Evolutionary conservation across 169 alveolate species (phyloP).

Genomic region (Ichthyophthirius multifiliis): DNA sequence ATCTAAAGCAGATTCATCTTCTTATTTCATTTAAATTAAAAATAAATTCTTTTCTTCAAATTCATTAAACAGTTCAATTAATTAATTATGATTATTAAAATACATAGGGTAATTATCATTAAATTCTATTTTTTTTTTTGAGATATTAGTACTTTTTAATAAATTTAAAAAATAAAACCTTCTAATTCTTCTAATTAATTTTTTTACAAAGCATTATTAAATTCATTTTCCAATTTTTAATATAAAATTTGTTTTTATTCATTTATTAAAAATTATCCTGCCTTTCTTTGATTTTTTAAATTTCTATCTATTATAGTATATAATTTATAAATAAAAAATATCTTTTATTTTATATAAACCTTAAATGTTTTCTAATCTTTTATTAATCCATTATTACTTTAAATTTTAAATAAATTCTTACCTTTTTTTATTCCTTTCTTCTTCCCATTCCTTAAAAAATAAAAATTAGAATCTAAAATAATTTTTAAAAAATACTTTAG

Average conservation of each 20-base stretch:
- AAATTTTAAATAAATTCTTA: background rate
- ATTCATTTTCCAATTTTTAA: background rate
- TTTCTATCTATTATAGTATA: background rate
- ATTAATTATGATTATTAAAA: background rate
- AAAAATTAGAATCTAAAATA: background rate
- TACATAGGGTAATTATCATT: slow-evolving; percentile 1
- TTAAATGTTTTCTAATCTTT: background rate
- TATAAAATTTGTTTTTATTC: background rate
- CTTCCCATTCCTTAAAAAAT: slow-evolving; percentile 20
- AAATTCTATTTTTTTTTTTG: background rate
- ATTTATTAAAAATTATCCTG: background rate
- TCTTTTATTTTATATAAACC: no score
- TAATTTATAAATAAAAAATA: background rate
- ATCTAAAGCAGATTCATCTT: background rate
- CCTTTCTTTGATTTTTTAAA: background rate
- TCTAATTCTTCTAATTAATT: background rate
- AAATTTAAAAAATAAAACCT: background rate
- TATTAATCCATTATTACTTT: background rate
- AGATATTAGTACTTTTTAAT: background rate
- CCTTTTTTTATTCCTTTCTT: slow-evolving; percentile 21
- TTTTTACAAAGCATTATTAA: background rate
- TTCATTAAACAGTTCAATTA: background rate
- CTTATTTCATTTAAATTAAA: background rate
- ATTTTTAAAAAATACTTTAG: slow-evolving; percentile 3
- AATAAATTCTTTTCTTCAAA: background rate